phyloP scores from a whole-genome alignment of 805 yeast genomes.

The Candida vartiovaarae region DNA sequence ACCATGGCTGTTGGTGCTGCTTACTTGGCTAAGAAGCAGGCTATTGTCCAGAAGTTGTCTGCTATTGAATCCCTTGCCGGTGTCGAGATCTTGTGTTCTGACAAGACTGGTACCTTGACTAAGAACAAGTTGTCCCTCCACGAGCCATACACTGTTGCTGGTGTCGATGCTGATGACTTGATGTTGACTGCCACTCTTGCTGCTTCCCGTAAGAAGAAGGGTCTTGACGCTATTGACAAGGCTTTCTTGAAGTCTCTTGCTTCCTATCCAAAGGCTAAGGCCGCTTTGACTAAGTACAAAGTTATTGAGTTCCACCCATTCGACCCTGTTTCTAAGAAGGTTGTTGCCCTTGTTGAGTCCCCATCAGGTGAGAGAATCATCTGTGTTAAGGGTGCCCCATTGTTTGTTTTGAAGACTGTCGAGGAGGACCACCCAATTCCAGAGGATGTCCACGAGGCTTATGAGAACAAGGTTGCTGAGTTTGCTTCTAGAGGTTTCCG shows the following conservation, averaged over 20 bases:
- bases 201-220: conserved; percentile 97
- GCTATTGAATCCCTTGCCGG: conserved; percentile 97
- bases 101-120: conserved; percentile 97
- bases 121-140: conserved; percentile 93
- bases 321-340: conserved; percentile 97
- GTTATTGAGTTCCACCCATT: conserved; percentile 94
- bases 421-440: conserved; percentile 96
- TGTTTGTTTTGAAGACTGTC: conserved; percentile 92
- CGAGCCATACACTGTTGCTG: conserved; percentile 97
- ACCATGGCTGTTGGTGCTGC: conserved; percentile 99
- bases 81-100: conserved; percentile 96
- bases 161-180: conserved; percentile 92
- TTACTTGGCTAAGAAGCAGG: conserved; percentile 93
- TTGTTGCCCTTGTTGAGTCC: conserved; percentile 89
- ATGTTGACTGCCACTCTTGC: conserved; percentile 98
- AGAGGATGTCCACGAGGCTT: conserved; percentile 88
- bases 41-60: conserved; percentile 93
- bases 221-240: conserved; percentile 95
- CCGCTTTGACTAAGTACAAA: conserved; percentile 88
- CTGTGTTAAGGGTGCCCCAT: conserved; percentile 98
- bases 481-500: conserved; percentile 98
- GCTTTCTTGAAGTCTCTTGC: conserved; percentile 91
- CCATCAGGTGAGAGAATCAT: conserved; percentile 93
- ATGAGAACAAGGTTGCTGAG: conserved; percentile 95
- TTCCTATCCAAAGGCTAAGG: conserved; percentile 86